Base-by-base conservation (phyloP, 306 rosid species). In the Sphenostylis stenocarpa region DNA sequence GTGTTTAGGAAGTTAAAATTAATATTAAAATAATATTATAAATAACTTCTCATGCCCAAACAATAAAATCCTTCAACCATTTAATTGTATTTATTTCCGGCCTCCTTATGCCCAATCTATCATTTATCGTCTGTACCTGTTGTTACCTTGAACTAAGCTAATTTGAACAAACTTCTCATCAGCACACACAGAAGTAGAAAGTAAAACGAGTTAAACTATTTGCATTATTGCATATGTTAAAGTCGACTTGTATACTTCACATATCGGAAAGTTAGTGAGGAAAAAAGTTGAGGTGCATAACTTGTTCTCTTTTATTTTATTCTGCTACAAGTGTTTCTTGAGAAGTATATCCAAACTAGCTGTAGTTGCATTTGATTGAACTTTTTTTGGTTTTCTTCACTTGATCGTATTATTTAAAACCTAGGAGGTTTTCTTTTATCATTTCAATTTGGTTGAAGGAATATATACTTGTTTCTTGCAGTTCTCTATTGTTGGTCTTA, bases 401-500 rank as follows among this genome's bases (percentile, higher is more conserved):
- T 20, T 20, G 11, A 28, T 58, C 39, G 5, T 28, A 15, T 28
- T 58, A 29, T 28, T 58, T 29, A 6, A 58, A 33, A 16, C 68
- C 64, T 7, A 55, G 33, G 6, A 23, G 19, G 79, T 17, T 73
- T 17, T 16, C n/a, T 7, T 62, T 66, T 47, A 16, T 34, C 58
- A 10, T 36, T 38, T 20, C 49, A 51, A 49, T 20, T 76, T 41
- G 34, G 44, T 39, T 45, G 80, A 75, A 75, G 57, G 67, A 33
- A 58, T 57, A 17, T 51, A 4, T 67, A 12, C 72, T 74, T 33
- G 44, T 61, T 17, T 47, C 9, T 47, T 75, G 68, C 75, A 58
- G 20, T 75, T 72, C 74, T 52, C 45, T 41, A 16, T 63, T 57
- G 6, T 76, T 64, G 66, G 16, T 26, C 48, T 41, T 55, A 13